phyloP scores from a whole-genome alignment of 345 rosid species.

The Heritiera fomes region DNA sequence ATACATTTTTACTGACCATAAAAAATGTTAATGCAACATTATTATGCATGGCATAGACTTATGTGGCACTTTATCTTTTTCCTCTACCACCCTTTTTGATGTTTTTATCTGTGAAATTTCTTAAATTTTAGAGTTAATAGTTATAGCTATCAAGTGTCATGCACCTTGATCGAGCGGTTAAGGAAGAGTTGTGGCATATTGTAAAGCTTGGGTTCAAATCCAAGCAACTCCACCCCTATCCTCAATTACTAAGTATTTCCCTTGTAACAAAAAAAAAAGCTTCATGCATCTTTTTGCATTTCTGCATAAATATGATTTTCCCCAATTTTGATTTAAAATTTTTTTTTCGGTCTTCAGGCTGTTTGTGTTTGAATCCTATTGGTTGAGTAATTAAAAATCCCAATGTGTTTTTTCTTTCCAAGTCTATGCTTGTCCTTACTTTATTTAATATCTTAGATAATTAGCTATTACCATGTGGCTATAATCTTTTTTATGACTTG shows the following conservation, averaged over 20 bases:
- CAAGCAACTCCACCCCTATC: too few relatives aligned
- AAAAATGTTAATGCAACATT: background rate
- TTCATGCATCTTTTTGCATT: background rate
- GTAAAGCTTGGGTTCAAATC: too few relatives aligned
- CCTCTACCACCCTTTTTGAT: background rate
- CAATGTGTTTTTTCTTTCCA: background rate
- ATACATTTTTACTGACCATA: background rate
- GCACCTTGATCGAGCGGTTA: too few relatives aligned
- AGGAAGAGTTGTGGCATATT: too few relatives aligned
- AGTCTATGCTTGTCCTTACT: background rate
- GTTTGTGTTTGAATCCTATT: background rate
- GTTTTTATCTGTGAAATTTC: background rate
- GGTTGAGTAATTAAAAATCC: too few relatives aligned
- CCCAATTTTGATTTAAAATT: background rate
- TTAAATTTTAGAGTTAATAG: background rate
- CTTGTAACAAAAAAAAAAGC: too few relatives aligned
- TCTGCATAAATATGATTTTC: background rate
- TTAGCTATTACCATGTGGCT: slow-evolving; percentile 13
- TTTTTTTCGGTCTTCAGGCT: background rate
- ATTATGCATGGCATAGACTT: background rate
- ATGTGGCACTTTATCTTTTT: background rate
- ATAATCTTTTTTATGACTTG: slow-evolving; percentile 25
- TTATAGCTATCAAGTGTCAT: background rate
- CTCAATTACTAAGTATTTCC: too few relatives aligned
- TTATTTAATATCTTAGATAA: slow-evolving; percentile 4